Evolutionary conservation across 768 basidiomycete genomes (phyloP).

Genomic region (Peribolospora kevripleyi): DNA sequence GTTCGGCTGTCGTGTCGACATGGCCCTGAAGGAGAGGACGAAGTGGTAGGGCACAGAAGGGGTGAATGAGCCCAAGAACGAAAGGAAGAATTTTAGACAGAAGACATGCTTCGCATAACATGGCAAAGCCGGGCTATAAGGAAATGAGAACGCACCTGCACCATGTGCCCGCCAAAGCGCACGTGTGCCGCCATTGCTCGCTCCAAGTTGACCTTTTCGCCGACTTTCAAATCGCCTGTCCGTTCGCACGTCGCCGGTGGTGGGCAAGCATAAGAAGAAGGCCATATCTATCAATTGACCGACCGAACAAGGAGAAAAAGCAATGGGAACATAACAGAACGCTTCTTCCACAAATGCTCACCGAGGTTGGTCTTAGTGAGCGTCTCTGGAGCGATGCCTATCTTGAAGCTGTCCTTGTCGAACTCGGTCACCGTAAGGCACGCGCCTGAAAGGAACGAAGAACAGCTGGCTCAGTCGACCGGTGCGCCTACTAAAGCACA

Average conservation of each 20-base stretch:
- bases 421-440: slow-evolving; percentile 85
- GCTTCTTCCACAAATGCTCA: slow-evolving; percentile 17
- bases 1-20: slow-evolving; percentile 64
- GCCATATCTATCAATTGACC: no score
- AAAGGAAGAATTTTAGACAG: background rate
- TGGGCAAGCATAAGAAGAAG: no score
- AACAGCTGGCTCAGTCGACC: background rate
- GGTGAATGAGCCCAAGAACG: background rate
- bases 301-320: no score
- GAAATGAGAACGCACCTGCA: slow-evolving; percentile 38
- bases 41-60: background rate
- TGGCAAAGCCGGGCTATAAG: background rate
- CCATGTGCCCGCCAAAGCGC: slow-evolving; percentile 89
- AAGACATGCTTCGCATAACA: background rate
- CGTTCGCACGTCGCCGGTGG: background rate
- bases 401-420: slow-evolving; percentile 49
- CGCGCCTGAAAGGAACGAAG: slow-evolving; percentile 26
- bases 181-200: slow-evolving; percentile 79
- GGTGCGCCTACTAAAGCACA: background rate
- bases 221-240: slow-evolving; percentile 49
- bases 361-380: slow-evolving; percentile 73
- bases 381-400: slow-evolving; percentile 92
- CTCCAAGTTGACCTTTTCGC: slow-evolving; percentile 71
- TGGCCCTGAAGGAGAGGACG: slow-evolving; percentile 38
- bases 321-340: no score